phyloP scores from a whole-genome alignment of 345 rosid genomes.

The Corymbia maculata region DNA sequence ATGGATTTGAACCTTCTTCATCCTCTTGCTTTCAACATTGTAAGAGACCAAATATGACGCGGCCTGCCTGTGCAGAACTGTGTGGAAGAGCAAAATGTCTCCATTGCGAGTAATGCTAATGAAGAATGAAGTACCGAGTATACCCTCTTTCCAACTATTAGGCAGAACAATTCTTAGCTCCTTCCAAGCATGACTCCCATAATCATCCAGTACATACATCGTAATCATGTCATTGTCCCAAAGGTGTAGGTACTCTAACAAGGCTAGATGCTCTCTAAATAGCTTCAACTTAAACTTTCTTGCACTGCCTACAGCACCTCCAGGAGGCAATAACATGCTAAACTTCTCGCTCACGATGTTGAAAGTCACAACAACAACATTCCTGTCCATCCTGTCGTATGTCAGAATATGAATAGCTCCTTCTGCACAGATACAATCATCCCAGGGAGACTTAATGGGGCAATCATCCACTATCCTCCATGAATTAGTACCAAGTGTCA shows the following conservation, averaged over 20 bases:
- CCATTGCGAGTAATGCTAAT: neutral
- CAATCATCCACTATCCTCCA: neutral
- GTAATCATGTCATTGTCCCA: neutral
- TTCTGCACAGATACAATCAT: neutral
- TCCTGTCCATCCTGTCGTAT: neutral
- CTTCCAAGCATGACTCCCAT: neutral
- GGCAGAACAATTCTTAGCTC: neutral
- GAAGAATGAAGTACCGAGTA: neutral
- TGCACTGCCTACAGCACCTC: neutral
- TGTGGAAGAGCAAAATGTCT: neutral
- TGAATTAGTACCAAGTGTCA: neutral
- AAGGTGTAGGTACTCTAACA: neutral
- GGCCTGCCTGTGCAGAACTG: accelerated
- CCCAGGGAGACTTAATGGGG: neutral
- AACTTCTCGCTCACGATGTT: neutral
- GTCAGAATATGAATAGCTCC: neutral
- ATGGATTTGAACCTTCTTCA: neutral
- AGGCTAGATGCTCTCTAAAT: neutral
- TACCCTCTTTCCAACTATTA: neutral
- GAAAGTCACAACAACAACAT: neutral
- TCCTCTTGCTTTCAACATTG: neutral
- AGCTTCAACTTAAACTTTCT: neutral
- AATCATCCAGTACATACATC: neutral
- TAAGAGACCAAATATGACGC: neutral
- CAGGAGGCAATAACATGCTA: neutral